A percentile compares a stretch with the other conserved stretches of the same genome.
Conservation (phyloP, 805 yeast species). For the Schizosaccharomyces pombe region DNA sequence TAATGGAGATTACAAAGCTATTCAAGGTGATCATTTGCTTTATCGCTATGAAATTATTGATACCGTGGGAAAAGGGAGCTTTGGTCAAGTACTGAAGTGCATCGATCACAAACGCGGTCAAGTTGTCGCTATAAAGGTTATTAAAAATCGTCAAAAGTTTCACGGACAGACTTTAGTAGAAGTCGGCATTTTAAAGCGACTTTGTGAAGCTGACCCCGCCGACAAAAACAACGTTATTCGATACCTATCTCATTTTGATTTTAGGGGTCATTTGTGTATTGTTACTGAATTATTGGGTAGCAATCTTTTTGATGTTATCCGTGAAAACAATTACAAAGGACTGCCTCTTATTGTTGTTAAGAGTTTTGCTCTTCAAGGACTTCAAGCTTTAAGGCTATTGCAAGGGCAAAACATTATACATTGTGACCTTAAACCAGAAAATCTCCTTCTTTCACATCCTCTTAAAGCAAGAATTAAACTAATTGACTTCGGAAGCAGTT, state of each 20-base stretch:
- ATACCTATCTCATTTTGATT: conserved; percentile 47
- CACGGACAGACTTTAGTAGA: conserved; percentile 58
- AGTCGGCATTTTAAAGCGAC: conserved; percentile 35
- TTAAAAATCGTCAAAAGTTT: conserved; percentile 50
- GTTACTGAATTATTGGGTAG: conserved; percentile 48
- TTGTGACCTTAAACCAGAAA: conserved; percentile 74
- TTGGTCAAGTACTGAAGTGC: conserved; percentile 55
- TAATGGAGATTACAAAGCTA: conserved; percentile 34
- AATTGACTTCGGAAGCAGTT: conserved; percentile 52
- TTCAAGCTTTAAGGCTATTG: conserved; percentile 35
- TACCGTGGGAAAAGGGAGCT: conserved; percentile 52
- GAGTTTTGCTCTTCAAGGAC: conserved; percentile 27
- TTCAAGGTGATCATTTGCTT: conserved; percentile 45
- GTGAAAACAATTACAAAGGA: conserved; percentile 17
- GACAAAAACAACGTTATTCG: conserved; percentile 22
- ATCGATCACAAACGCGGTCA: conserved; percentile 37
- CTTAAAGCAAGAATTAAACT: conserved; percentile 31
- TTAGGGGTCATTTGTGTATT: conserved; percentile 64
- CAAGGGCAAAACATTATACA: conserved; percentile 40
- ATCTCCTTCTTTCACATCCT: conserved; percentile 27
- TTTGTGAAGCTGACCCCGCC: conserved; percentile 18
- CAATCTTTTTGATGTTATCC: conserved; percentile 36
- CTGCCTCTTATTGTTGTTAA: conserved; percentile 15
- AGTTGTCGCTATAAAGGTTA: conserved; percentile 50
- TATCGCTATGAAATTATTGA: conserved; percentile 15